These are phyloP conservation scores for Hypoxylon trugodes DNA, from an alignment of 495 filamentous ascomycete species.

Conservation along the genomic window DNA sequence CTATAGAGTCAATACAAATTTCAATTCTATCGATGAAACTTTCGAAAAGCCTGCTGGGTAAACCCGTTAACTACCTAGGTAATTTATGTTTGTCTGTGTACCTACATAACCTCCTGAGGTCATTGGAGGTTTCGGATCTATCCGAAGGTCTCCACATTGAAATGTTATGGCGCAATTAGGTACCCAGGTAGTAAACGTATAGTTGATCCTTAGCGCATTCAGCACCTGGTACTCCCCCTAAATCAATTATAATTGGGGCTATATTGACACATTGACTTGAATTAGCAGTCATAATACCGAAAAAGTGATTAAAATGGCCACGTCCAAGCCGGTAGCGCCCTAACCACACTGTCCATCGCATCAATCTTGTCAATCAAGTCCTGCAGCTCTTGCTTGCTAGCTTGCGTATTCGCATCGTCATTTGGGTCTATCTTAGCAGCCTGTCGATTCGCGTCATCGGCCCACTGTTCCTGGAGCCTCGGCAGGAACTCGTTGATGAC, in stretches of 20 bases:
- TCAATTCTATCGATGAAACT: too few relatives aligned
- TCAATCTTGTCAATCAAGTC: background rate
- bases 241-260: background rate
- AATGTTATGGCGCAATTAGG: too few relatives aligned
- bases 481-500: background rate
- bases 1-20: too few relatives aligned
- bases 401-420: background rate
- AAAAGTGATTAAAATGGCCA: background rate
- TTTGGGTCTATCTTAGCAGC: background rate
- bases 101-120: too few relatives aligned
- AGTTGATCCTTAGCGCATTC: too few relatives aligned
- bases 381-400: background rate
- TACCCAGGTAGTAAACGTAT: too few relatives aligned
- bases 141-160: too few relatives aligned
- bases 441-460: background rate
- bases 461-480: background rate
- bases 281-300: background rate
- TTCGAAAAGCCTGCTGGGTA: too few relatives aligned
- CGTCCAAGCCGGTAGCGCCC: background rate
- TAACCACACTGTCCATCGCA: background rate
- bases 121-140: too few relatives aligned
- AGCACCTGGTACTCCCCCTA: too few relatives aligned
- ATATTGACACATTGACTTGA: background rate
- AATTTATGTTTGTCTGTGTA: too few relatives aligned
- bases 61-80: too few relatives aligned